Conservation (phyloP, 208 protist genomes). For the Trypanosoma grayi region DNA sequence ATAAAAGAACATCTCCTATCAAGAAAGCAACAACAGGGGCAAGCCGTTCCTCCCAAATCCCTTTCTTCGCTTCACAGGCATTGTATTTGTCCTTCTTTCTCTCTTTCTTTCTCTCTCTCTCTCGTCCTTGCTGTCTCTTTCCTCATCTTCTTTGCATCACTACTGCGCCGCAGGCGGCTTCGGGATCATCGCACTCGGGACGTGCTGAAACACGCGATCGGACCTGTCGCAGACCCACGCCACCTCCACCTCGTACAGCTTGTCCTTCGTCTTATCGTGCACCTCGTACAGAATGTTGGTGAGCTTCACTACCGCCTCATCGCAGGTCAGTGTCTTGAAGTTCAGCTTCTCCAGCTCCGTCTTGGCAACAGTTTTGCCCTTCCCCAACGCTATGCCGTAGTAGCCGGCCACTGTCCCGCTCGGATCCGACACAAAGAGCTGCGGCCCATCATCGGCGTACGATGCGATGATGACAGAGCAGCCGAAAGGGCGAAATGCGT, state of each 20-base stretch:
- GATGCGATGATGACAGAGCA: conserved; percentile 93
- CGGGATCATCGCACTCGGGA: conserved; percentile 52
- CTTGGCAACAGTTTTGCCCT: conserved; percentile 97
- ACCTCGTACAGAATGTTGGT: conserved; percentile 91
- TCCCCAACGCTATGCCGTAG: conserved; percentile 96
- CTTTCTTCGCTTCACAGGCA: too few species aligned
- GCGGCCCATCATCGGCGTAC: conserved; percentile 93
- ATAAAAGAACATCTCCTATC: too few species aligned
- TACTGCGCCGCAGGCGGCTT: conserved; percentile 25
- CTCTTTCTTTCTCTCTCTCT: conserved; percentile 13
- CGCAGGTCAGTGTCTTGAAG: conserved; percentile 89
- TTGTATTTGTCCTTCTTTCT: conserved; percentile 3
- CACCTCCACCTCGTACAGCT: conserved; percentile 97
- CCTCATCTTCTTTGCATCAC: background rate
- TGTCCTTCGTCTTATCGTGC: conserved; percentile 92
- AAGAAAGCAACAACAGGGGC: background rate
- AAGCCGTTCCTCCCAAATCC: too few species aligned
- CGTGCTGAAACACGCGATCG: conserved; percentile 77
- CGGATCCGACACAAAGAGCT: conserved; percentile 97
- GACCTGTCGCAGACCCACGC: conserved; percentile 96
- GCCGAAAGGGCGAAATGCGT: conserved; percentile 96
- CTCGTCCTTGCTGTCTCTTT: background rate
- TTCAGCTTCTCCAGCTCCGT: conserved; percentile 98
- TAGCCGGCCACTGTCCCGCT: conserved; percentile 95
- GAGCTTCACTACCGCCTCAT: conserved; percentile 94